Evolutionary conservation across 2,329 filamentous ascomycete genomes (phyloP), one percentile per base, ranked within the genome.

Genomic region (Daldinia sp.): DNA sequence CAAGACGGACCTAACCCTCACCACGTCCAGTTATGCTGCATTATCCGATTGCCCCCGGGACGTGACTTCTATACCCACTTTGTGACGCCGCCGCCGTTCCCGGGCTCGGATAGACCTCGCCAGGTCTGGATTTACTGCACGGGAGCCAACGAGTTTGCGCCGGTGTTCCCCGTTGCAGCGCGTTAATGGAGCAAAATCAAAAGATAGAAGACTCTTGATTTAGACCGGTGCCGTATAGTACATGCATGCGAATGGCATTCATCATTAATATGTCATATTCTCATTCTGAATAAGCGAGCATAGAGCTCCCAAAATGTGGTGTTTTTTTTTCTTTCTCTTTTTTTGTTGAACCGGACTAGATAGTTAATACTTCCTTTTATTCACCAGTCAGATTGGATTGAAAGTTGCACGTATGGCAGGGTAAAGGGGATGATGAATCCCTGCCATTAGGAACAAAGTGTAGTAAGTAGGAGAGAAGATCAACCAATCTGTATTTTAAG

Each of bases 401-500:
- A 12, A 6, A 42, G 10, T 35, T 28, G 12, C 15, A 50, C 6
- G 26, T 50, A 28, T 15, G 26, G 5, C 4, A 33, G 46, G 46
- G 46, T 23, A n/a, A 13, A 6, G 46, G n/a, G 44, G 44, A 23
- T n/a, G 18, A 6, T 7, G 26, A 12, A 37, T 15, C 42, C 30
- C 54, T 57, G 46, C 37, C 23, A 10, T 35, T 18, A 23, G 41
- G 41, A 30, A 10, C 12, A 51, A 20, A 26, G 15, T 10, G 56
- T n/a, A 48, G 57, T 18, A 51, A 44, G 26, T 44, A 51, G n/a
- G 15, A 35, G 6, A 18, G 37, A 13, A 41, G 37, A 28, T 4
- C 20, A 44, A 23, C 62, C 23, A 7, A 60, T 42, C 33, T 66
- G 62, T 65, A 68, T 33, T 60, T 28, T 66, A 69, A 54, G 60